Percentiles rank a stretch among this genome's conserved stretches.
These are phyloP conservation scores for Penicillium silybi DNA, from an alignment of 495 filamentous ascomycete genomes.

Conservation along the genomic window DNA sequence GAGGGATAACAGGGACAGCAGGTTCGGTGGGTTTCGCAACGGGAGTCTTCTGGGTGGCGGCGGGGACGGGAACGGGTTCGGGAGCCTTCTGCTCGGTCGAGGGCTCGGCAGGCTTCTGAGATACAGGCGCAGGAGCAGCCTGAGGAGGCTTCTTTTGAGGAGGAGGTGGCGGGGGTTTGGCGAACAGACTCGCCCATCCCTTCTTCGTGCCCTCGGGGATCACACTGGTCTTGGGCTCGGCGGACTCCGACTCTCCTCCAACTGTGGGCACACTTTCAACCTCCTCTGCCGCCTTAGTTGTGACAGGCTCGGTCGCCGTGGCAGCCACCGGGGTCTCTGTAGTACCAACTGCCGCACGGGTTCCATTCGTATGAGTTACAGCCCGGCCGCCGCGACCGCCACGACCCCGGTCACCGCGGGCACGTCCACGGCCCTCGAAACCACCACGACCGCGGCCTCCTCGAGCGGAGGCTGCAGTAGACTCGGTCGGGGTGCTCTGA, in stretches of 20 bases:
- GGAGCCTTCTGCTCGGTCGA: slow-evolving; percentile 22
- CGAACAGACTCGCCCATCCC: slow-evolving; percentile 63
- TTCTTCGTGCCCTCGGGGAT: slow-evolving; percentile 52
- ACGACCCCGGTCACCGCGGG: slow-evolving; percentile 71
- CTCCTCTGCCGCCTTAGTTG: slow-evolving; percentile 22
- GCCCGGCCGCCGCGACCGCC: slow-evolving; percentile 69
- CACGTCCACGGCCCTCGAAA: slow-evolving; percentile 63
- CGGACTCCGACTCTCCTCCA: slow-evolving; percentile 21
- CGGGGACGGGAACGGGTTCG: slow-evolving; percentile 29
- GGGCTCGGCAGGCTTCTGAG: slow-evolving; percentile 18
- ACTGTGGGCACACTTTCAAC: slow-evolving; percentile 29
- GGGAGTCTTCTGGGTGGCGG: slow-evolving; percentile 26
- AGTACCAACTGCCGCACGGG: slow-evolving; percentile 33
- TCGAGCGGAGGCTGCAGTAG: slow-evolving; percentile 48
- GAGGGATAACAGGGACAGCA: slow-evolving; percentile 42
- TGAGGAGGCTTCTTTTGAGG: slow-evolving; percentile 33
- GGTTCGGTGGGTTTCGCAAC: slow-evolving; percentile 27
- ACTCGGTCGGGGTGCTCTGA: slow-evolving; percentile 48
- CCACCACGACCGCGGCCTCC: slow-evolving; percentile 64
- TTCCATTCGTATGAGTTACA: slow-evolving; percentile 55
- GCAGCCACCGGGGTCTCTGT: slow-evolving; percentile 25
- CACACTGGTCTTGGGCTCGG: slow-evolving; percentile 41
- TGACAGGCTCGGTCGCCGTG: slow-evolving; percentile 42
- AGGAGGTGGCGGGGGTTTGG: slow-evolving; percentile 41
- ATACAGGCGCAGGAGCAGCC: slow-evolving; percentile 25